These are phyloP conservation scores for Wickerhamiella galacta DNA, from an alignment of 805 yeast species.

Conservation along the genomic window DNA sequence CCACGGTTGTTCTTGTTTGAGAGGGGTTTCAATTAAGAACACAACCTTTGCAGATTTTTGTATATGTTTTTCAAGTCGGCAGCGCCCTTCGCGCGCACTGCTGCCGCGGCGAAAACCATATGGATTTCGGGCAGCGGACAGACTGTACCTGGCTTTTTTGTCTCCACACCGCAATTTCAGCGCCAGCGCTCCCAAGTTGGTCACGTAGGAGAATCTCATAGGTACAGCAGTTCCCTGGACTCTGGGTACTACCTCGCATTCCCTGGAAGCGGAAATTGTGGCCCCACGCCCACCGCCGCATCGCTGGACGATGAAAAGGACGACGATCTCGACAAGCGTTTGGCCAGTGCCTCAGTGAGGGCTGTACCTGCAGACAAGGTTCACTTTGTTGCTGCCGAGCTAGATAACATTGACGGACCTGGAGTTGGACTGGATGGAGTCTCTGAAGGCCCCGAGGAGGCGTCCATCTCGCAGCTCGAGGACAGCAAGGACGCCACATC, in stretches of 20 bases:
- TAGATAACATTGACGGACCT: no score
- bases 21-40: no score
- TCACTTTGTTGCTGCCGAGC: no score
- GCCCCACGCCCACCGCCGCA: background rate
- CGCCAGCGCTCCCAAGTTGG: slow-evolving; percentile 25
- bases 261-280: background rate
- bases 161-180: slow-evolving; percentile 24
- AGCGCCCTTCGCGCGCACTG: slow-evolving; percentile 9
- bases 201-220: slow-evolving; percentile 10
- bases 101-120: slow-evolving; percentile 25
- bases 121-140: slow-evolving; percentile 20
- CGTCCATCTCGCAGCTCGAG: no score
- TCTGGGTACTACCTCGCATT: slow-evolving; percentile 1
- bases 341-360: no score
- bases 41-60: no score
- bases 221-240: slow-evolving; percentile 9
- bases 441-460: no score
- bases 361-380: no score
- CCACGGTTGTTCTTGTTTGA: no score
- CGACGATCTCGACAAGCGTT: slow-evolving; percentile 2
- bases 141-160: slow-evolving; percentile 24
- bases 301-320: slow-evolving; percentile 7
- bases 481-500: no score
- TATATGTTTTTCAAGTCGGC: no score
- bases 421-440: no score